These are phyloP conservation scores for Phytophthora cajani DNA, from an alignment of 352 stramenopile genomes.

Conservation along the genomic window DNA sequence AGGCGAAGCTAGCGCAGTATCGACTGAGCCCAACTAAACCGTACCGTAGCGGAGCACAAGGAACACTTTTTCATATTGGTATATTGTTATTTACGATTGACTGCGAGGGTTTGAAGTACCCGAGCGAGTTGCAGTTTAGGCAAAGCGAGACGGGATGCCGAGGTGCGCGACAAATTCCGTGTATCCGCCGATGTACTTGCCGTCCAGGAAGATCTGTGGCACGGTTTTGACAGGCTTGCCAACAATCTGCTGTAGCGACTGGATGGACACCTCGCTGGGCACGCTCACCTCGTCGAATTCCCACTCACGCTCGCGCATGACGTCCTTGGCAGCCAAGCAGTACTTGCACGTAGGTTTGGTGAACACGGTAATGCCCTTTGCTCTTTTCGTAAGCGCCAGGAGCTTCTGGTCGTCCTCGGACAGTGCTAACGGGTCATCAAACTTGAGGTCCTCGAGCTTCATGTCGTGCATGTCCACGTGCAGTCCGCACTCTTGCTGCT, in stretches of 20 bases:
- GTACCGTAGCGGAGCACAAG: neutral
- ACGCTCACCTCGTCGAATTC: slow-evolving; percentile 76
- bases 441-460: slow-evolving; percentile 58
- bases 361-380: slow-evolving; percentile 68
- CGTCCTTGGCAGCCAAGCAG: slow-evolving; percentile 69
- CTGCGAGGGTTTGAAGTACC: neutral
- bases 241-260: slow-evolving; percentile 63
- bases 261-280: slow-evolving; percentile 57
- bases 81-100: slow-evolving; percentile 32
- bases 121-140: slow-evolving; percentile 22
- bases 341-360: slow-evolving; percentile 84
- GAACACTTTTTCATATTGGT: slow-evolving; percentile 23
- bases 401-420: slow-evolving; percentile 52
- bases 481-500: slow-evolving; percentile 83
- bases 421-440: slow-evolving; percentile 58
- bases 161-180: slow-evolving; percentile 74
- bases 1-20: slow-evolving; percentile 22
- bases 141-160: slow-evolving; percentile 66
- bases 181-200: slow-evolving; percentile 83
- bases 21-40: slow-evolving; percentile 17
- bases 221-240: slow-evolving; percentile 70
- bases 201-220: slow-evolving; percentile 82
- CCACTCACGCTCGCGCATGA: slow-evolving; percentile 63
- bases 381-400: slow-evolving; percentile 46
- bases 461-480: slow-evolving; percentile 79